Conservation (phyloP, 2,329 filamentous ascomycete genomes). For the Paraphoma chrysanthemicola region DNA sequence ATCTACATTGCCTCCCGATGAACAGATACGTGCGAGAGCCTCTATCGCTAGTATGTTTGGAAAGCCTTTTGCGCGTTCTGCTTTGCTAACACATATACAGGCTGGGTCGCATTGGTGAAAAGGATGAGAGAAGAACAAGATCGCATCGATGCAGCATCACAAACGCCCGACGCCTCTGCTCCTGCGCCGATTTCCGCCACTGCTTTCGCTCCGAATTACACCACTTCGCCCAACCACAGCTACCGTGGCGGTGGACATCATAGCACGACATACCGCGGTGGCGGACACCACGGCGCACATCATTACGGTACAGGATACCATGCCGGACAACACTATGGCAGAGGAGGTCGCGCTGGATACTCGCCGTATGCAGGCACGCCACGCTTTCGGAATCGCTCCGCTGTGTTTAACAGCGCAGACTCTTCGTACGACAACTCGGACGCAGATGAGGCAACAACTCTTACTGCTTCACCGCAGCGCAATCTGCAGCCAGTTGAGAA, state of each 20-base stretch:
- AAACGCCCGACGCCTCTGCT: not conserved
- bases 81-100: not conserved
- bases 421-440: slow-evolving; percentile 6
- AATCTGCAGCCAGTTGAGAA: slow-evolving; percentile 12
- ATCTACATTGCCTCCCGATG: not conserved
- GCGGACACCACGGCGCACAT: not conserved
- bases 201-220: not conserved
- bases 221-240: not conserved
- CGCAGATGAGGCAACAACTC: not conserved
- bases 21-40: not conserved
- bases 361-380: slow-evolving; percentile 30
- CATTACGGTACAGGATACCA: slow-evolving; percentile 8
- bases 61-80: not conserved
- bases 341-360: slow-evolving; percentile 13
- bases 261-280: not conserved
- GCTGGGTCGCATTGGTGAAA: not conserved
- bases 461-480: slow-evolving; percentile 6
- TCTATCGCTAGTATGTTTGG: not conserved
- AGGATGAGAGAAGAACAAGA: not conserved
- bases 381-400: slow-evolving; percentile 19
- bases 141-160: not conserved
- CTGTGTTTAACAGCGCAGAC: slow-evolving; percentile 16
- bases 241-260: not conserved
- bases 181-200: not conserved
- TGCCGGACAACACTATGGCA: slow-evolving; percentile 1